Conservation (phyloP, 768 basidiomycete genomes). For the Auricularia heimuer region DNA sequence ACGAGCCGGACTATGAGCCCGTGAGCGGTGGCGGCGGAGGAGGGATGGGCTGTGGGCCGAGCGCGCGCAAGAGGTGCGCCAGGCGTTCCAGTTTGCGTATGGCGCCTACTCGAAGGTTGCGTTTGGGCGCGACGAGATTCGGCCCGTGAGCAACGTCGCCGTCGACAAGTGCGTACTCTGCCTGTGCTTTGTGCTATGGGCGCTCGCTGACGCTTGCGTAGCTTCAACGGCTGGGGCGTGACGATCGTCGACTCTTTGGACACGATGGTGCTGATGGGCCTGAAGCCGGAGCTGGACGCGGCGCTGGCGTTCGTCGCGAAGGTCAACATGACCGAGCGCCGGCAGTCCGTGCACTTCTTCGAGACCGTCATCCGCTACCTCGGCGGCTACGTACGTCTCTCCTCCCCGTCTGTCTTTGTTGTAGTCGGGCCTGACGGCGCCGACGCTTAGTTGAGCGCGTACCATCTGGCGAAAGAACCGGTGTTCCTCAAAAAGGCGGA, state of each 20-base stretch:
- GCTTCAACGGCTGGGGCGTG: slow-evolving; percentile 20
- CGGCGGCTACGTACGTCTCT: slow-evolving; percentile 24
- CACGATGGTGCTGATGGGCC: slow-evolving; percentile 30
- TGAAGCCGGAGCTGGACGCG: slow-evolving; percentile 11
- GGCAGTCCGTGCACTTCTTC: slow-evolving; percentile 12
- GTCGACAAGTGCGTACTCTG: not conserved
- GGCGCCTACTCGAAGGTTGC: slow-evolving; percentile 15
- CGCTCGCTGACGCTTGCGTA: not conserved
- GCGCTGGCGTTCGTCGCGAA: slow-evolving; percentile 7
- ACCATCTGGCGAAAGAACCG: slow-evolving; percentile 8
- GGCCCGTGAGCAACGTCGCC: slow-evolving; percentile 10
- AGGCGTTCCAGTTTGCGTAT: slow-evolving; percentile 16
- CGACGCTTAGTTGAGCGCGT: slow-evolving; percentile 5
- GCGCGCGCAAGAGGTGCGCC: slow-evolving; percentile 13
- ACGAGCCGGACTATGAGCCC: not conserved
- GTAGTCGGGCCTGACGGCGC: not conserved
- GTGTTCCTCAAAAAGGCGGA: slow-evolving; percentile 9
- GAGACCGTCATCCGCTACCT: slow-evolving; percentile 38
- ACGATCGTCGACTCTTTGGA: slow-evolving; percentile 37
- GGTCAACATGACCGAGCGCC: slow-evolving; percentile 1
- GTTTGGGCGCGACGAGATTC: slow-evolving; percentile 15
- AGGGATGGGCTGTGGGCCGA: slow-evolving; percentile 1
- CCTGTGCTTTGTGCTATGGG: not conserved
- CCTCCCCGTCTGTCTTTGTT: not conserved
- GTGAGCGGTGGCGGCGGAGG: not conserved